phyloP scores from a whole-genome alignment of 2,329 filamentous ascomycete species.

The Aspergillus caelatus region DNA sequence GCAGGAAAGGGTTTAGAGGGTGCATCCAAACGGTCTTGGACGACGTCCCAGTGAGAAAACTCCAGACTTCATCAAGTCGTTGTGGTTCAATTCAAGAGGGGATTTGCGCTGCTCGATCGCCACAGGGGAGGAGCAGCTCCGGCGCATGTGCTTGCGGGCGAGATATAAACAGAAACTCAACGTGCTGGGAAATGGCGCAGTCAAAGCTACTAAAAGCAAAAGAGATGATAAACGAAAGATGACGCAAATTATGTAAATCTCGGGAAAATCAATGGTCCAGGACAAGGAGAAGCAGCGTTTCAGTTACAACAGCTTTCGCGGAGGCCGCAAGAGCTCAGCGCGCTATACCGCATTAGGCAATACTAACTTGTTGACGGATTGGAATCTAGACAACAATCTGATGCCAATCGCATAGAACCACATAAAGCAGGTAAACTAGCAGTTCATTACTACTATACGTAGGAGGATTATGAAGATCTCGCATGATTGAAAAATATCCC shows the following conservation, averaged over 20 bases:
- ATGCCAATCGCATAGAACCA: background rate
- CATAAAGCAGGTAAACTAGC: background rate
- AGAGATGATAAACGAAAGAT: constrained; percentile 4
- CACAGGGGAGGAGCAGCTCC: constrained; percentile 35
- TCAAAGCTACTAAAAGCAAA: background rate
- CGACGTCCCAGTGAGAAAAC: constrained; percentile 37
- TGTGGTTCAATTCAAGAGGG: constrained; percentile 24
- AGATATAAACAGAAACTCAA: constrained; percentile 7
- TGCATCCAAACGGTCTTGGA: constrained; percentile 73
- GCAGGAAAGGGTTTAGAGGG: constrained; percentile 97
- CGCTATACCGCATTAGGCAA: constrained; percentile 36
- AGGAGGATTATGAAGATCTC: background rate
- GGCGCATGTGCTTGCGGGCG: constrained; percentile 30
- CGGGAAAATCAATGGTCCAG: constrained; percentile 2
- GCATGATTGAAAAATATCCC: constrained; percentile 7
- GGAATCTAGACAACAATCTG: background rate
- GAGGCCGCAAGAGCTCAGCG: constrained; percentile 31
- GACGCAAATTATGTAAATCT: background rate
- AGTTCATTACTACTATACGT: background rate
- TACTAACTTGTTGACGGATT: background rate
- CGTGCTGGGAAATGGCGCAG: background rate
- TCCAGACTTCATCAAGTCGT: constrained; percentile 44
- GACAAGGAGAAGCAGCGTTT: constrained; percentile 9
- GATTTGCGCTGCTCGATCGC: constrained; percentile 30
- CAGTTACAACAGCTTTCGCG: constrained; percentile 23